Evolutionary conservation across 1,139 yeast species (phyloP).

Genomic region (Yamadazyma pseudoaaseri): DNA sequence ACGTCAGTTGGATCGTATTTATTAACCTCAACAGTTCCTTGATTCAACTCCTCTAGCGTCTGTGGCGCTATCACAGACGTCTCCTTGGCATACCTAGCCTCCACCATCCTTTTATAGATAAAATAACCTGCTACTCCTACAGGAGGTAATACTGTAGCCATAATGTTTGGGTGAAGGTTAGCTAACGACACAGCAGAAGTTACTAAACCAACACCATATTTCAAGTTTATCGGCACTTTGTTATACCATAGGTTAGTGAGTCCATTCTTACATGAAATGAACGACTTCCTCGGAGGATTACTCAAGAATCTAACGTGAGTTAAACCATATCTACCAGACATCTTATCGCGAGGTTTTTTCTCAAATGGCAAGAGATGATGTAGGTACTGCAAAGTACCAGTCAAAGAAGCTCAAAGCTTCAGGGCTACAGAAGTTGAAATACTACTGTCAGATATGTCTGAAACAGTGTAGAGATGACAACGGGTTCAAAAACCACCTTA

Average conservation of each 20-base stretch:
- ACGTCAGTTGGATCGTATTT: constrained; percentile 36
- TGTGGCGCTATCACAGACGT: constrained; percentile 11
- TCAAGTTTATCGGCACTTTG: constrained; percentile 25
- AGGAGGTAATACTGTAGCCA: constrained; percentile 41
- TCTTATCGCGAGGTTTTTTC: neutral
- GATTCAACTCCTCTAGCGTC: constrained; percentile 6
- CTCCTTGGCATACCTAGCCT: constrained; percentile 18
- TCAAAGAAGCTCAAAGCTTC: constrained; percentile 76
- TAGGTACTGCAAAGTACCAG: constrained; percentile 79
- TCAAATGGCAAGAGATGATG: constrained; percentile 31
- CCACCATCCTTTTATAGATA: constrained; percentile 14
- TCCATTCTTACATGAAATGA: constrained; percentile 25
- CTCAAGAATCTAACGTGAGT: constrained; percentile 4
- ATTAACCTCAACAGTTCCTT: constrained; percentile 19
- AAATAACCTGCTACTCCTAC: constrained; percentile 26
- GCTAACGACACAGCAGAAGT: constrained; percentile 29
- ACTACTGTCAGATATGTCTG: constrained; percentile 88
- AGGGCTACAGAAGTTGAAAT: constrained; percentile 82
- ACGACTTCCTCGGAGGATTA: constrained; percentile 35
- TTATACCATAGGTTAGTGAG: constrained; percentile 26
- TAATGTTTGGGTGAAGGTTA: constrained; percentile 35
- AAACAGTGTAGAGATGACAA: constrained; percentile 95
- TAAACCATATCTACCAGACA: too few relatives aligned
- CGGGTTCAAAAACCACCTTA: constrained; percentile 86
- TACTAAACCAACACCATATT: constrained; percentile 29